A percentile compares a stretch with the other conserved stretches of the same genome.
These are phyloP conservation scores for Cyberlindnera mrakii DNA, from an alignment of 805 yeast species.

Conservation along the genomic window DNA sequence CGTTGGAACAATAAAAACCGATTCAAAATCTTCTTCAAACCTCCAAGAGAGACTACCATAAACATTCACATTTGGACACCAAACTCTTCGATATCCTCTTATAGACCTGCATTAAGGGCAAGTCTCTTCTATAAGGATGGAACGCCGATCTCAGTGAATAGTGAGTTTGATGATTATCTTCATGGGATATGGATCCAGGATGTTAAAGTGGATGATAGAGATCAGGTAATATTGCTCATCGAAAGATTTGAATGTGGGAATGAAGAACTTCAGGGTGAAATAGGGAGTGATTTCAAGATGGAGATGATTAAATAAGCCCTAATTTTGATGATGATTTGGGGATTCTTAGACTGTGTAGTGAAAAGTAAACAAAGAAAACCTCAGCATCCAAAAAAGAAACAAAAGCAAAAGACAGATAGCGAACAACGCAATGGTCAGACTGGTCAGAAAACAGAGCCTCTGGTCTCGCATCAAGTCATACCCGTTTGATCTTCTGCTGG, in stretches of 20 bases:
- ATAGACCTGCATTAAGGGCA: conserved; percentile 42
- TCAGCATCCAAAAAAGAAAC: no score
- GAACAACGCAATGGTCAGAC: conserved; percentile 9
- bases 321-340: no score
- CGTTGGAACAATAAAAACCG: conserved; percentile 38
- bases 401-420: no score
- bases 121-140: conserved; percentile 31
- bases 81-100: conserved; percentile 14
- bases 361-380: conserved; percentile 1
- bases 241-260: conserved; percentile 45
- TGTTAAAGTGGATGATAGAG: conserved; percentile 10
- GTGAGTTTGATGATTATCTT: conserved; percentile 35
- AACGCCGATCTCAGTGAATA: conserved; percentile 30
- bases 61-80: conserved; percentile 17
- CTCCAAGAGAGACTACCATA: conserved; percentile 15
- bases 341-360: background rate
- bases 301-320: conserved; percentile 3
- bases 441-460: conserved; percentile 18
- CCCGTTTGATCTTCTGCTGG: conserved; percentile 21
- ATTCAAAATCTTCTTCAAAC: conserved; percentile 27
- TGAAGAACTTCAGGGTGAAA: conserved; percentile 32
- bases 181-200: conserved; percentile 35
- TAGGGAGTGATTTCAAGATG: conserved; percentile 28
- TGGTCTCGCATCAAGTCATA: conserved; percentile 16
- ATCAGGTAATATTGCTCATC: conserved; percentile 33